These are phyloP conservation scores for Venturia carpophila DNA, from an alignment of 2,329 filamentous ascomycete species.

Conservation along the genomic window DNA sequence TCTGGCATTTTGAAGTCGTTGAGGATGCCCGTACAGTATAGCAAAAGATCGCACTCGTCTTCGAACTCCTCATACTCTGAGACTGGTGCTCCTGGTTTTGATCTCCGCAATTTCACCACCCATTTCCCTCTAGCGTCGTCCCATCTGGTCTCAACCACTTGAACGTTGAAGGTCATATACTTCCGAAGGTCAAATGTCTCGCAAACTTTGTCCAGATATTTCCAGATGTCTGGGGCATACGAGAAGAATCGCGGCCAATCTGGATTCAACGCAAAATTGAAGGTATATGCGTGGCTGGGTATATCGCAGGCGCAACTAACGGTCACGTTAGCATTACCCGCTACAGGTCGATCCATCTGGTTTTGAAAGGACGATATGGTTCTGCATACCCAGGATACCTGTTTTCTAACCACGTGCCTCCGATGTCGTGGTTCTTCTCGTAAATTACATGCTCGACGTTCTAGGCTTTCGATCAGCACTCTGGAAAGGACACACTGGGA, in stretches of 20 bases:
- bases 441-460: constrained; percentile 42
- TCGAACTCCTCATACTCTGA: constrained; percentile 35
- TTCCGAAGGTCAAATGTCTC: constrained; percentile 43
- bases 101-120: constrained; percentile 42
- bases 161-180: constrained; percentile 46
- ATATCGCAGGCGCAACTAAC: constrained; percentile 35
- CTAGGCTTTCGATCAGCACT: constrained; percentile 1
- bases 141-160: constrained; percentile 43
- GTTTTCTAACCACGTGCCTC: constrained; percentile 27
- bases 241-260: constrained; percentile 44
- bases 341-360: neutral
- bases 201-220: constrained; percentile 44
- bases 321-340: neutral
- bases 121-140: constrained; percentile 43
- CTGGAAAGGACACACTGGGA: no score
- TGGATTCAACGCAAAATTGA: constrained; percentile 42
- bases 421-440: constrained; percentile 32
- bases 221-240: constrained; percentile 41
- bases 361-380: neutral
- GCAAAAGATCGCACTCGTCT: constrained; percentile 34
- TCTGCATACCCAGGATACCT: constrained; percentile 31
- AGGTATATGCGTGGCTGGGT: constrained; percentile 42
- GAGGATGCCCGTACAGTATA: constrained; percentile 40
- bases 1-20: constrained; percentile 40
- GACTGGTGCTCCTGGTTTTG: constrained; percentile 26